A percentile compares a stretch with the other conserved stretches of the same genome.
Evolutionary conservation across 768 basidiomycete genomes (phyloP).

Genomic region (Dioszegia aurantiaca): DNA sequence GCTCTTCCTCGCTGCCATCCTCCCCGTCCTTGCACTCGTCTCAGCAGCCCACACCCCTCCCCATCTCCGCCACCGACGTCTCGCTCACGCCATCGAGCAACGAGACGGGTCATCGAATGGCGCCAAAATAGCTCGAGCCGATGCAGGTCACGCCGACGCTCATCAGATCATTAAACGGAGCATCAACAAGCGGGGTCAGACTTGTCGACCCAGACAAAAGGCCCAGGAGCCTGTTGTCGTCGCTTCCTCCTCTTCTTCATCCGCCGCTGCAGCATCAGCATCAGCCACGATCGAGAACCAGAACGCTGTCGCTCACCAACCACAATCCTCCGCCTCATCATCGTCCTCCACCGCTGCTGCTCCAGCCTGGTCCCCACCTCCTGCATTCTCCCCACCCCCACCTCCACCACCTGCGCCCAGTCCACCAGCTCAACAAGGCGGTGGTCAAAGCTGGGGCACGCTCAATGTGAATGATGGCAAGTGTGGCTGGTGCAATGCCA

Average conservation of each 20-base stretch:
- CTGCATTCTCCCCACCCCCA: background rate
- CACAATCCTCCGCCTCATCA: background rate
- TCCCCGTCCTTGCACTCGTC: conserved; percentile 30
- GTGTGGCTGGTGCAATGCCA: conserved; percentile 41
- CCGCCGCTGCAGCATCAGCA: conserved; percentile 5
- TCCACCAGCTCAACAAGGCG: background rate
- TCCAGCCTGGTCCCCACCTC: conserved; percentile 1
- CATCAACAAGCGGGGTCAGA: conserved; percentile 30
- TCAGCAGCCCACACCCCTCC: conserved; percentile 24
- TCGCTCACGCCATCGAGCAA: conserved; percentile 20
- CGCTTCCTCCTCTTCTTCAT: conserved; percentile 13
- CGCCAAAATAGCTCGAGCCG: conserved; percentile 19
- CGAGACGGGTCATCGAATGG: conserved; percentile 9
- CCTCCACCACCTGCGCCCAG: background rate
- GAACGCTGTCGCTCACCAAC: background rate
- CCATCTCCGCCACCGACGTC: conserved; percentile 31
- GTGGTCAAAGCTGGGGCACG: conserved; percentile 6
- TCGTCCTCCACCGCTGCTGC: conserved; percentile 2
- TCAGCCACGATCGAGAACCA: conserved; percentile 14
- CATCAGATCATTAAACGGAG: conserved; percentile 33
- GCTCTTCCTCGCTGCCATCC: conserved; percentile 27
- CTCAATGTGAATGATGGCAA: conserved; percentile 19
- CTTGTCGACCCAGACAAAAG: conserved; percentile 26
- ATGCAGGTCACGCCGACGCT: conserved; percentile 34
- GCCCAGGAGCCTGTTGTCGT: background rate